Evolutionary conservation across 495 filamentous ascomycete genomes (phyloP).

Genomic region (Podospora comata): DNA sequence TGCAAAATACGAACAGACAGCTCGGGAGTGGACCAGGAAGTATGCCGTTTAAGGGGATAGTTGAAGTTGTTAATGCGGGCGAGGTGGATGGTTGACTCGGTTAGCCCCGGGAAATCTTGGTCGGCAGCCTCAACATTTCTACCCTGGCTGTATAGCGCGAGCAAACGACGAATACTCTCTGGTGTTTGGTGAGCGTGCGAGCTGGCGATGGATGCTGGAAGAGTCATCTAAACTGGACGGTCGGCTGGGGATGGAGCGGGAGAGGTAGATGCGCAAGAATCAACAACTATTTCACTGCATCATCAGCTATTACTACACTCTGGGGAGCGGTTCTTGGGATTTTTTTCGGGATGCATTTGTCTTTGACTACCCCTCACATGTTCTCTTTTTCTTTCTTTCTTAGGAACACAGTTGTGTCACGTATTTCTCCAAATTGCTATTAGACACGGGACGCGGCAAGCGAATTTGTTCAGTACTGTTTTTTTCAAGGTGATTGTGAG

Average conservation of each 20-base stretch:
- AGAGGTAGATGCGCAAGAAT: slow-evolving; percentile 20
- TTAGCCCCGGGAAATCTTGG: not conserved
- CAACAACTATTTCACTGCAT: slow-evolving; percentile 24
- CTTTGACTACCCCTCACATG: slow-evolving; percentile 10
- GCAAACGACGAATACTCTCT: not conserved
- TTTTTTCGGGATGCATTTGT: slow-evolving; percentile 23
- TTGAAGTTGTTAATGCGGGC: not conserved
- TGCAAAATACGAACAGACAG: slow-evolving; percentile 89
- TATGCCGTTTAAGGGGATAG: slow-evolving; percentile 70
- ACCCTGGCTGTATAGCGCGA: not conserved
- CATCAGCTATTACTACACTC: slow-evolving; percentile 17
- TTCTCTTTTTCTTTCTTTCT: not conserved
- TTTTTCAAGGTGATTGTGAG: not conserved
- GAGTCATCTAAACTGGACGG: not conserved
- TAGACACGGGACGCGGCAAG: not conserved
- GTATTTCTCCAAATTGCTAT: slow-evolving; percentile 4
- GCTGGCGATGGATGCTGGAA: not conserved
- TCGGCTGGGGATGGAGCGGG: slow-evolving; percentile 3
- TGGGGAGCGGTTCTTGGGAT: slow-evolving; percentile 1
- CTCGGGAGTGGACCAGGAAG: slow-evolving; percentile 97
- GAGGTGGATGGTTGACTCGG: slow-evolving; percentile 15
- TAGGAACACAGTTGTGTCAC: slow-evolving; percentile 1
- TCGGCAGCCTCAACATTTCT: not conserved
- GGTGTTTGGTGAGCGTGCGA: slow-evolving; percentile 4
- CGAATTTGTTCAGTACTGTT: not conserved